Conservation (phyloP, 371 early-diverging fungal genomes). For the Mucor ambiguus region DNA sequence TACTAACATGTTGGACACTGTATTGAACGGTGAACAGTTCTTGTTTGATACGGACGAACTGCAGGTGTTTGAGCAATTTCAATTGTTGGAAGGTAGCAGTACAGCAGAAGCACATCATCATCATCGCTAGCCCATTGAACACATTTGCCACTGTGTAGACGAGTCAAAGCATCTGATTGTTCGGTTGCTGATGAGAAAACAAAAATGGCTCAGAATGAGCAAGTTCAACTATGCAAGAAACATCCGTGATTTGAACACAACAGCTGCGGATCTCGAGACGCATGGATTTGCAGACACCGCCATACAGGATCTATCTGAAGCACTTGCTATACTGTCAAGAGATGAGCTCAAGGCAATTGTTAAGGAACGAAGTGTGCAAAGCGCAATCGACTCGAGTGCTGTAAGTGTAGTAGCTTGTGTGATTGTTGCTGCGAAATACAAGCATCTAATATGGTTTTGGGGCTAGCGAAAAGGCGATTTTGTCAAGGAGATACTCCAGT, state of each 20-base stretch:
- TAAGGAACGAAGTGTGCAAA: slow-evolving; percentile 8
- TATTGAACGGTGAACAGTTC: slow-evolving; percentile 54
- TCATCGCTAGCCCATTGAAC: too few species aligned
- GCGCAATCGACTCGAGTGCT: neutral
- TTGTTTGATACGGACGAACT: slow-evolving; percentile 57
- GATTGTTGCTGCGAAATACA: too few species aligned
- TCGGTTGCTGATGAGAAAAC: slow-evolving; percentile 67
- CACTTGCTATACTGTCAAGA: slow-evolving; percentile 35
- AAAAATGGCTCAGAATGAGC: slow-evolving; percentile 47
- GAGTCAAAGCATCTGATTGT: slow-evolving; percentile 63
- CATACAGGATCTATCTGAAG: slow-evolving; percentile 28
- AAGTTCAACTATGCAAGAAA: slow-evolving; percentile 40
- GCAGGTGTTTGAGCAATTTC: slow-evolving; percentile 37
- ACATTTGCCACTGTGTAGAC: slow-evolving; percentile 21
- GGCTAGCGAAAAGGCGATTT: slow-evolving; percentile 14
- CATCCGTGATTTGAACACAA: slow-evolving; percentile 29
- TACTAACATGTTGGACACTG: slow-evolving; percentile 56
- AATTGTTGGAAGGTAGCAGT: slow-evolving; percentile 42
- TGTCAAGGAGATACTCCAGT: slow-evolving; percentile 1
- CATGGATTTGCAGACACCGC: slow-evolving; percentile 11
- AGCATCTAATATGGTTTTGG: neutral
- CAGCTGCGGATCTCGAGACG: slow-evolving; percentile 17
- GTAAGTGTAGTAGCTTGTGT: neutral
- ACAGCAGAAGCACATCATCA: neutral
- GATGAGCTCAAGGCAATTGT: slow-evolving; percentile 28